Conservation (phyloP, 1,284 basidiomycete genomes). For the Ceratobasidium theobromae region DNA sequence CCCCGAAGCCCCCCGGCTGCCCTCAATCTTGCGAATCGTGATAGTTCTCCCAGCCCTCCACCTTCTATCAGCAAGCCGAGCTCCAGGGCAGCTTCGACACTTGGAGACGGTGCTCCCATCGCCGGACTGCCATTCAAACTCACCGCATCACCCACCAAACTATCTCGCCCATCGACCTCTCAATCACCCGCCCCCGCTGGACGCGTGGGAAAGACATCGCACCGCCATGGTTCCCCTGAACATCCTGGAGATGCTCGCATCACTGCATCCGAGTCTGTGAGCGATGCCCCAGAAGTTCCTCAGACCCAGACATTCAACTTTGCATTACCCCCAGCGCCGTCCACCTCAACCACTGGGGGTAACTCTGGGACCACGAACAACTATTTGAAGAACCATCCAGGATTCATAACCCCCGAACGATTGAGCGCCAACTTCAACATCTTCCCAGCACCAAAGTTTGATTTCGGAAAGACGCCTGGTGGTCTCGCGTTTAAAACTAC, state of each 20-base stretch:
- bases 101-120: background rate
- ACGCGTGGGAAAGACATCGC: slow-evolving; percentile 6
- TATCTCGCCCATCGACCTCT: background rate
- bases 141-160: slow-evolving; percentile 1
- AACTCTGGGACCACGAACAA: background rate
- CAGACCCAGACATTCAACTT: background rate
- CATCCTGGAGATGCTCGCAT: background rate
- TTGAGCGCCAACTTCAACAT: slow-evolving; percentile 10
- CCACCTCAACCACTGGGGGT: background rate
- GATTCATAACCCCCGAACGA: slow-evolving; percentile 21
- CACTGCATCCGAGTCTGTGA: background rate
- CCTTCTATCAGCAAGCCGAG: slow-evolving; percentile 11
- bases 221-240: background rate
- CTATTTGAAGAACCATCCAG: background rate
- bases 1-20: slow-evolving; percentile 17
- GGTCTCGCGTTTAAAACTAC: slow-evolving; percentile 24
- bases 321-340: slow-evolving; percentile 4
- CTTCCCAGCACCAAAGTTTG: slow-evolving; percentile 4
- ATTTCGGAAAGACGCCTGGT: slow-evolving; percentile 18
- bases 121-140: slow-evolving; percentile 5
- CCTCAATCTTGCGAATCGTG: background rate
- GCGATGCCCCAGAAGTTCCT: background rate
- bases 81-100: background rate
- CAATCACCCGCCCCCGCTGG: background rate
- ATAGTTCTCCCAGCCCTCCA: slow-evolving; percentile 11